Evolutionary conservation across 352 stramenopile genomes (phyloP), one percentile per base, ranked within the genome.

Genomic region (Blastocystis sp.): DNA sequence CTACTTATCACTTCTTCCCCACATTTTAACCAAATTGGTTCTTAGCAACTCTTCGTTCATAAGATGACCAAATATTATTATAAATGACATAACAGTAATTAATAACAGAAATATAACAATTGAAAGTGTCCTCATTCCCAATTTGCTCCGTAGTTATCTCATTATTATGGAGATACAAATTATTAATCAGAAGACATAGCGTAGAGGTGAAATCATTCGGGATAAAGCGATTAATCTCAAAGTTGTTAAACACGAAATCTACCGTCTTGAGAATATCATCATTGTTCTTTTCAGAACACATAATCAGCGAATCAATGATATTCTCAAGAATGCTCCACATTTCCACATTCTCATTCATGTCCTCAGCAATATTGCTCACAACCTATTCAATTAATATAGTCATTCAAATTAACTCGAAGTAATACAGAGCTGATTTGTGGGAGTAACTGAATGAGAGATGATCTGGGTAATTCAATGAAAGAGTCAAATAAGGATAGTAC

Each of bases 61-160:
- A 84, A 24, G 15, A 35, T 19, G 13, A 66, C 73, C 73, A 84
- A 19, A 84, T 51, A 57, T 84, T 84, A 57, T 84, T 84, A 35
- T 53, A 68, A 24, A 84, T 62, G 53, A 84, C 73, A 57, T 84
- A 84, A 57, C 48, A 84, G 24, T 84, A 66, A 56, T 84, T 84
- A 17, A 84, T 68, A 37, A 84, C 59, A 17, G 73, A 84, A 22
- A 84, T 62, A 44, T 84, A 84, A 17, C 48, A 62, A 33, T 42
- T 40, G 48, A 69, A 84, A 22, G 68, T 57, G 5, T 60, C 51
- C 22, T 56, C 37, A 19, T 53, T 51, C 9, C 62, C 0, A 6
- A n/a, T 75, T 27, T 56, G 33, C 22, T 59, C 11, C 24, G 30
- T 40, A 22, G 44, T 44, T 0, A 9, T 15, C 0, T 42, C 73